Percentiles rank a stretch among this genome's conserved stretches.
These are phyloP conservation scores for Oenanthe javanica DNA, from an alignment of 140 eudicot species.

Conservation along the genomic window DNA sequence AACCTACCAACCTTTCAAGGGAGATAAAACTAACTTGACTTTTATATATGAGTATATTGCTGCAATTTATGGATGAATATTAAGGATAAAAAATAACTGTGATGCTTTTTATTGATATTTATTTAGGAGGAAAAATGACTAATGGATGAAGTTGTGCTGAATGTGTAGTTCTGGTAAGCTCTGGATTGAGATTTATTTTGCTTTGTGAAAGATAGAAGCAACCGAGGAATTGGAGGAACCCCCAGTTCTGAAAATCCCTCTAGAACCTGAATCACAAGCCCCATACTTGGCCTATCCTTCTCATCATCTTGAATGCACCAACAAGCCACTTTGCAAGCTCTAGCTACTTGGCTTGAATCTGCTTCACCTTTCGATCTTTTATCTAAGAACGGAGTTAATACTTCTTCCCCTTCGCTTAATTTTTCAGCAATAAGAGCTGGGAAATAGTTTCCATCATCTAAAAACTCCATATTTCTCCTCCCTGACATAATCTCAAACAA, in stretches of 20 bases:
- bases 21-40: too few species aligned
- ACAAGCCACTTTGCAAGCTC: conserved; percentile 14
- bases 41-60: too few species aligned
- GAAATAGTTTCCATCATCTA: conserved; percentile 9
- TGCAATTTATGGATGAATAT: too few species aligned
- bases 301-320: conserved; percentile 14
- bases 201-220: not conserved
- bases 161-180: not conserved
- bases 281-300: conserved; percentile 17
- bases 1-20: too few species aligned
- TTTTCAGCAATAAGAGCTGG: conserved; percentile 1
- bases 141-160: not conserved
- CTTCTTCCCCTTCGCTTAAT: conserved; percentile 6
- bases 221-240: conserved; percentile 12
- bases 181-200: not conserved
- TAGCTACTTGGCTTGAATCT: not conserved
- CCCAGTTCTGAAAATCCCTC: conserved; percentile 8
- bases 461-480: conserved; percentile 9
- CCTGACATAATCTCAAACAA: conserved; percentile 18
- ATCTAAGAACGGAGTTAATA: not conserved
- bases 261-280: conserved; percentile 11
- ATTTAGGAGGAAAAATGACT: too few species aligned
- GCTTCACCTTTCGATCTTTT: conserved; percentile 3
- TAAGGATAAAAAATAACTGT: not conserved
- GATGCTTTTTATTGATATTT: not conserved